Evolutionary conservation across 192 early-diverging fungal genomes (phyloP), one percentile per base, ranked within the genome.

Genomic region (Cetraspora pellucida): DNA sequence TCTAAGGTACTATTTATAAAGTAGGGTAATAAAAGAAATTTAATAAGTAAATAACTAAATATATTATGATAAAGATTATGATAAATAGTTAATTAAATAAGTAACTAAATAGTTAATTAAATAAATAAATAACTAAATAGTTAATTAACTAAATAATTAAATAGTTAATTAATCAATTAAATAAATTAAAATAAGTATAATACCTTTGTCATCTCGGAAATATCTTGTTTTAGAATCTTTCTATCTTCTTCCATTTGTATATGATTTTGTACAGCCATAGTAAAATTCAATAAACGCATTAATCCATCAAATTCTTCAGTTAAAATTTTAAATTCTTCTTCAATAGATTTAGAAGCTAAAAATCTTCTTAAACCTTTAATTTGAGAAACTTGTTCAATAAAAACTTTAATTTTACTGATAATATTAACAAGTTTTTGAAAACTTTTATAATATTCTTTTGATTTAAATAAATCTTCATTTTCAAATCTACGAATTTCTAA

Each of bases 321-420:
- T 31, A 76, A 55, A n/a, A 2, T 23, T 17, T 43, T 27, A 55
- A 76, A 76, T 66, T 55, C 10, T 23, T 55, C 63, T 55, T 76
- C 31, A 23, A 76, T 76, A 27, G 30, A 21, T 64, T 66, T 31
- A 7, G 74, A 61, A 1, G 8, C 3, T 14, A 76, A 47, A 74
- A 76, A 76, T 76, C 31, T 76, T 31, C 74, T 46, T 60, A 59
- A 45, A 43, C 74, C 61, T 65, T 64, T 66, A 66, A 76, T 21
- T 66, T 66, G 74, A 14, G 74, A 76, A 28, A 76, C 60, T 17
- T 76, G 43, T 43, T n/a, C 37, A 31, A 76, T 66, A 44, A 76
- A 76, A 37, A 43, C 25, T 44, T 66, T 65, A 66, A 76, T 76
- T 43, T 47, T 76, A 28, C 10, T 16, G 14, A 76, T 66, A 21